Conservation (phyloP, 2,329 filamentous ascomycete genomes). For the Trichophaea hybrida region DNA sequence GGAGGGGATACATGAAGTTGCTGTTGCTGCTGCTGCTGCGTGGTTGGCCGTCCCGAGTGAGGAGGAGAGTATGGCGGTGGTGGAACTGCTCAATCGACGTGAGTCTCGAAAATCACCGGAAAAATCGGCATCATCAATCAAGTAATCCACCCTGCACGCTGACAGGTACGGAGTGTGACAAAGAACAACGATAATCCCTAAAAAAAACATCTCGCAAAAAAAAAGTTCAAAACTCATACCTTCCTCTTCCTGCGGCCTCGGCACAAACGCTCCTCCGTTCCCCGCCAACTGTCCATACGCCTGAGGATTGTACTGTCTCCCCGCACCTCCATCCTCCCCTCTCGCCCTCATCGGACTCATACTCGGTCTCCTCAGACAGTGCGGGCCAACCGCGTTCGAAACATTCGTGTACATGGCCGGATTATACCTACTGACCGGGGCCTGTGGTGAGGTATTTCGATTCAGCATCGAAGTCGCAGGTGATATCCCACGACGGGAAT, state of each 20-base stretch:
- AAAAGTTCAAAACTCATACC: slow-evolving; percentile 10
- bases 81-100: slow-evolving; percentile 16
- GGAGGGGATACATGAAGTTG: slow-evolving; percentile 15
- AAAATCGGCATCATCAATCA: too few relatives aligned
- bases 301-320: slow-evolving; percentile 34
- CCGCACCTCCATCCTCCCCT: slow-evolving; percentile 33
- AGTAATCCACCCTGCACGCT: too few relatives aligned
- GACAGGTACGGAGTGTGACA: too few relatives aligned
- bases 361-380: slow-evolving; percentile 11
- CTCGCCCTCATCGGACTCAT: slow-evolving; percentile 37
- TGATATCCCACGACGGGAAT: not conserved
- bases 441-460: not conserved
- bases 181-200: too few relatives aligned
- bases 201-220: not conserved
- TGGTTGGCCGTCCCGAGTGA: slow-evolving; percentile 1
- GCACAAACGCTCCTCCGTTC: slow-evolving; percentile 19
- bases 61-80: slow-evolving; percentile 20
- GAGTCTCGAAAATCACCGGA: too few relatives aligned
- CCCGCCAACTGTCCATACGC: slow-evolving; percentile 15
- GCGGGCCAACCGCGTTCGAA: not conserved
- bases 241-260: slow-evolving; percentile 16
- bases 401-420: not conserved
- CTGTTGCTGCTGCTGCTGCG: not conserved
- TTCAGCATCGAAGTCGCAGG: not conserved
- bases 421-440: not conserved